These are phyloP conservation scores for Talaromyces sp. DNA, from an alignment of 2,329 filamentous ascomycete genomes.

Conservation along the genomic window DNA sequence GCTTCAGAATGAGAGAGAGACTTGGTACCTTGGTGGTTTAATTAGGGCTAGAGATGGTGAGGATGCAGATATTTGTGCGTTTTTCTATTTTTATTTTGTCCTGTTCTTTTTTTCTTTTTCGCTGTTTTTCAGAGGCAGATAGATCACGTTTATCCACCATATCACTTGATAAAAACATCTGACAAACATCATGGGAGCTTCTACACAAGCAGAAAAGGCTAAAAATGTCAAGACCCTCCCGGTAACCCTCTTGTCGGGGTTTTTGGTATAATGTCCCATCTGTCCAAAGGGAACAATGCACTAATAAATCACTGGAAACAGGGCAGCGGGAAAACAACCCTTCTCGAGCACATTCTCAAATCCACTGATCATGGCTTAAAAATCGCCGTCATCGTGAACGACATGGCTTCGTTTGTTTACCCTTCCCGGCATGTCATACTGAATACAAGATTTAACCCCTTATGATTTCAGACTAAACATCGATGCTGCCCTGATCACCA, in stretches of 20 bases:
- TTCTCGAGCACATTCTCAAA: slow-evolving; percentile 64
- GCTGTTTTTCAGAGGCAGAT: not conserved
- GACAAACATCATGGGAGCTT: not conserved
- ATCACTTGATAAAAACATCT: not conserved
- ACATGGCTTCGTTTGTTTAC: slow-evolving; percentile 55
- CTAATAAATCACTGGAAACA: slow-evolving; percentile 22
- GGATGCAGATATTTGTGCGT: not conserved
- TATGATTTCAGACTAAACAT: slow-evolving; percentile 52
- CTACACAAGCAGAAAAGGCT: not conserved
- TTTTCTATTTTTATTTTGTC: not conserved
- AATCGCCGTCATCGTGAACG: slow-evolving; percentile 70
- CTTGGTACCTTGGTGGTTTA: slow-evolving; percentile 9
- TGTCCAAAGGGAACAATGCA: slow-evolving; percentile 9
- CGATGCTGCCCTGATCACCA: slow-evolving; percentile 58
- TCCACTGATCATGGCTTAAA: slow-evolving; percentile 60
- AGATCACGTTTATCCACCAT: not conserved
- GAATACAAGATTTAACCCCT: not conserved
- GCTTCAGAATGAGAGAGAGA: not conserved
- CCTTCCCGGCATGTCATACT: fast-evolving
- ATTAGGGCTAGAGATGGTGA: not conserved
- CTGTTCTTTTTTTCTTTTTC: not conserved
- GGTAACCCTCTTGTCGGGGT: slow-evolving; percentile 59
- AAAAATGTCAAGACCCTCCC: slow-evolving; percentile 35
- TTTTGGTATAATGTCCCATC: slow-evolving; percentile 41
- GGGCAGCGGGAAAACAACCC: slow-evolving; percentile 68